A percentile compares a stretch with the other conserved stretches of the same genome.
Conservation (phyloP, 805 yeast species). For the Isabelozyma rhagii region DNA sequence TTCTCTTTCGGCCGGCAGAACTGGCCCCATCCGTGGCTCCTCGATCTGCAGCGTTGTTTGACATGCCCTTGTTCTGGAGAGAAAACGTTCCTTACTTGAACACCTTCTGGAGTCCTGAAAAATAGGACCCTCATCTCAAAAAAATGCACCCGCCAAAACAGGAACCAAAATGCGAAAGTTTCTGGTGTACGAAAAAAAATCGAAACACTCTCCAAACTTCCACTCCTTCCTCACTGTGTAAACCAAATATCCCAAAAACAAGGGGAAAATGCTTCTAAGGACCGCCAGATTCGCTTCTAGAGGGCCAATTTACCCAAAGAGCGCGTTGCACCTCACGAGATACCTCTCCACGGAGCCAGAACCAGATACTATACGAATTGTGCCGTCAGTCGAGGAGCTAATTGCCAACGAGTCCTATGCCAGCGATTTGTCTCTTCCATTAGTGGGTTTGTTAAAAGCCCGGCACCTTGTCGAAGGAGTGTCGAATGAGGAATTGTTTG, state of each 20-base stretch:
- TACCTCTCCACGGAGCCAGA: conserved; percentile 5
- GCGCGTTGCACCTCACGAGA: background rate
- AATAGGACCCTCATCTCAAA: background rate
- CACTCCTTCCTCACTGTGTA: background rate
- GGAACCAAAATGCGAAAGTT: background rate
- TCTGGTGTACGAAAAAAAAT: background rate
- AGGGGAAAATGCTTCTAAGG: background rate
- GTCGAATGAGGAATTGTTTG: conserved; percentile 35
- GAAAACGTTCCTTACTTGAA: background rate
- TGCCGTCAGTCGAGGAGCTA: conserved; percentile 32
- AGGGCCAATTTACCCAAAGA: background rate
- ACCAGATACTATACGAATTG: conserved; percentile 35
- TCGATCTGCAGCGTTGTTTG: conserved; percentile 6
- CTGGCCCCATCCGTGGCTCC: conserved; percentile 1
- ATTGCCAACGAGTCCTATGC: conserved; percentile 12
- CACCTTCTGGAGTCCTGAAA: background rate
- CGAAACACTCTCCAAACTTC: background rate
- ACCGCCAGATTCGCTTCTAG: background rate
- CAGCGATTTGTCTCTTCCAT: conserved; percentile 24
- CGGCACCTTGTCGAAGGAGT: conserved; percentile 36
- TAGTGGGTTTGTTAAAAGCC: conserved; percentile 34
- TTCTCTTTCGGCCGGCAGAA: conserved; percentile 13
- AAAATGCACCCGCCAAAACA: background rate
- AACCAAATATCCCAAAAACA: background rate
- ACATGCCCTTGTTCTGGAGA: conserved; percentile 3